Evolutionary conservation across 208 protist genomes (phyloP), one percentile per base, ranked within the genome.

Genomic region (Acanthamoeba sp.): DNA sequence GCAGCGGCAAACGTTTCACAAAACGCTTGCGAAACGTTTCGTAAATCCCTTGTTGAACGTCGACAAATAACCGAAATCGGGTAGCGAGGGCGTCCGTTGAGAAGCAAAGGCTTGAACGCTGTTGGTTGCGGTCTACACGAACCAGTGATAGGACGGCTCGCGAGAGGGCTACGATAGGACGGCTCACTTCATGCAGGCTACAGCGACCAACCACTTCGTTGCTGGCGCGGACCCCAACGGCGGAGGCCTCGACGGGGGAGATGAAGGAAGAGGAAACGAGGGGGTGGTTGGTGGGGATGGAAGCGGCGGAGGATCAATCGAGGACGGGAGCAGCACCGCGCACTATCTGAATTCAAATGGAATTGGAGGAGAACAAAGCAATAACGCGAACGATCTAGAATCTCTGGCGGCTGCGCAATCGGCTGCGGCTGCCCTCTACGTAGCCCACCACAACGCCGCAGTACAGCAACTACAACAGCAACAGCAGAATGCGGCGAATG

Each of bases 161-260:
- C 22, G 59, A 22, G 22, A 36, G n/a, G n/a, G 64, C 64, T 71
- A 71, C n/a, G 64, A 71, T 71, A 71, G 64, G 64, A 71, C 64
- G 55, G 55, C 16, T 27, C 55, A 59, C 55, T 59, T 59, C 55
- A 59, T 59, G 55, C 55, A 59, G 22, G 55, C 9, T 4, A 59
- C 55, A 27, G 55, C 55, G 55, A 59, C 55, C 55, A 59, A 59
- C 55, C 55, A 59, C 55, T 59, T 59, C 55, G 55, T 59, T 1
- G 55, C 55, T n/a, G 55, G 55, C 18, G 55, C 55, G 12, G 55
- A 59, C 16, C 55, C 55, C 18, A 59, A 10, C 42, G 42, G 55
- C 2, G 55, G 3, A 22, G 55, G 20, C 1, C 18, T 59, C 10
- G 22, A 27, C 22, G 20, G 4, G 16, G 55, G 22, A 59, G 55